Evolutionary conservation across 2,329 filamentous ascomycete species (phyloP).

Genomic region (Rutstroemia sp.): DNA sequence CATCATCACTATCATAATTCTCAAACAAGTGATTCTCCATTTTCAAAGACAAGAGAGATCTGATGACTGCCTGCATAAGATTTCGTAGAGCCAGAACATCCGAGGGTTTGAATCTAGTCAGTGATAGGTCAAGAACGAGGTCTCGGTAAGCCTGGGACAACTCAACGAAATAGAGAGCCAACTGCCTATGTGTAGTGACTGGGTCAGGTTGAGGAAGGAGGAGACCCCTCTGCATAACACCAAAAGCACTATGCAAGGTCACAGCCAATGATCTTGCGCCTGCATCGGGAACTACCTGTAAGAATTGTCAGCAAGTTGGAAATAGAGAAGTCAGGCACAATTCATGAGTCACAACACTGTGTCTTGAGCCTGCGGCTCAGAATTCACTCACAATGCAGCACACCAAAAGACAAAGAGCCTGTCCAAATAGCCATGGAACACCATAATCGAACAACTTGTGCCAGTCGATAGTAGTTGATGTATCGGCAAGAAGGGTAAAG

Average conservation of each 20-base stretch:
- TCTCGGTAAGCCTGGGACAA: conserved; percentile 50
- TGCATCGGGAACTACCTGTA: conserved; percentile 43
- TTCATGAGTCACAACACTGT: neutral
- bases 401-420: conserved; percentile 43
- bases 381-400: conserved; percentile 30
- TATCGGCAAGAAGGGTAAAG: conserved; percentile 46
- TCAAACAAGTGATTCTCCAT: conserved; percentile 42
- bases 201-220: conserved; percentile 32
- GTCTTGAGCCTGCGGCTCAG: no score
- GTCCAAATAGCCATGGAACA: conserved; percentile 48
- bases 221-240: conserved; percentile 37
- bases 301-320: neutral
- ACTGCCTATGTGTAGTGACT: conserved; percentile 33
- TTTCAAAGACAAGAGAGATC: conserved; percentile 44
- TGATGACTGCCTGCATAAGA: conserved; percentile 46
- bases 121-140: conserved; percentile 47
- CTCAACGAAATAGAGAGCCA: conserved; percentile 46
- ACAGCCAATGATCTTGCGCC: conserved; percentile 45
- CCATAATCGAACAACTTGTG: conserved; percentile 43
- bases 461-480: conserved; percentile 40
- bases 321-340: neutral
- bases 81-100: conserved; percentile 46
- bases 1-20: conserved; percentile 13
- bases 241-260: conserved; percentile 40
- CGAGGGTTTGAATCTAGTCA: conserved; percentile 43